phyloP scores from a whole-genome alignment of 768 basidiomycete genomes.

The Auriculariales sp. region DNA sequence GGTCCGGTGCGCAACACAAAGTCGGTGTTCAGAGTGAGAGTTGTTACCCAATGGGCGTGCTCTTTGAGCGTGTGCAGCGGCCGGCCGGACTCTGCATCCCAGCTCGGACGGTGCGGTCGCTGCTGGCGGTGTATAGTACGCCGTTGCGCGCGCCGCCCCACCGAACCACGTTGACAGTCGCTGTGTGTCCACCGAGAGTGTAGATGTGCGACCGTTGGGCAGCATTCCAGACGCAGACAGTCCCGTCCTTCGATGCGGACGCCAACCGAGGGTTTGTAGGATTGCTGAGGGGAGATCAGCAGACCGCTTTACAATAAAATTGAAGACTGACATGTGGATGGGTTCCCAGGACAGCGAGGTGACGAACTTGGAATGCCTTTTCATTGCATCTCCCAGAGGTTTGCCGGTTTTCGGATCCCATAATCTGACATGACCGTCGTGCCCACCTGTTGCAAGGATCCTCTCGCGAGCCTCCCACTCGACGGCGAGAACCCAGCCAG shows the following conservation, averaged over 20 bases:
- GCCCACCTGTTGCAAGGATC: constrained; percentile 81
- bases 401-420: constrained; percentile 94
- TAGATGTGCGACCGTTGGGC: constrained; percentile 59
- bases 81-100: constrained; percentile 87
- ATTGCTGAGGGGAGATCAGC: constrained; percentile 35
- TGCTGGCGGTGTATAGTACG: constrained; percentile 87
- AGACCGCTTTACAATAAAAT: neutral
- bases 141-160: constrained; percentile 80
- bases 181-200: constrained; percentile 83
- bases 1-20: constrained; percentile 91
- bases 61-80: constrained; percentile 77
- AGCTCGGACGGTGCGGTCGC: constrained; percentile 84
- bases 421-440: constrained; percentile 81
- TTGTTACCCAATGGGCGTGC: constrained; percentile 98
- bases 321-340: constrained; percentile 52
- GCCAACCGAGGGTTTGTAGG: constrained; percentile 68
- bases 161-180: constrained; percentile 85
- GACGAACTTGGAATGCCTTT: constrained; percentile 94
- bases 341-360: constrained; percentile 94
- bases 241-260: constrained; percentile 91
- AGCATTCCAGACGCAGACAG: constrained; percentile 88
- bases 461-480: constrained; percentile 95
- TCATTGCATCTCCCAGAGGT: constrained; percentile 73
- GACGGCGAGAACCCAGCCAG: constrained; percentile 92
- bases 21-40: constrained; percentile 87